Evolutionary conservation across 73 alveolate genomes (phyloP), one percentile per base, ranked within the genome.

Genomic region (Paramecium octaurelia): DNA sequence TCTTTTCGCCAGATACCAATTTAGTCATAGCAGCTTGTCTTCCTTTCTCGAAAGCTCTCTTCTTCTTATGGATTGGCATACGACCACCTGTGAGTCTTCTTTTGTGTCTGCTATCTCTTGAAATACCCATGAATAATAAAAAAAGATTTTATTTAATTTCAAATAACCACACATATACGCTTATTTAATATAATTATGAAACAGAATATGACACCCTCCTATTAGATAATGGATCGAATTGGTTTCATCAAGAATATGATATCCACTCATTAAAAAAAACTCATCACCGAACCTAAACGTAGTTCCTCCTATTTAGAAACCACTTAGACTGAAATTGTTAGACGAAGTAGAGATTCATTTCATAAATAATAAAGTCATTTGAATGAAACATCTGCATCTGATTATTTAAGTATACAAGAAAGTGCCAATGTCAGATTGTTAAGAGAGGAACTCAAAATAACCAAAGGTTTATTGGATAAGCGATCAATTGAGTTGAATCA

Each of bases 81-180:
- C 99, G 97, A n/a, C 99, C 99, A 34, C 99, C 99, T 36, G 99
- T 97, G 86, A 95, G 96, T 96, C 99, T 96, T 88, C 98, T 94
- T 97, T 98, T 98, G 96, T 96, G 99, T 88, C 99, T 95, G 59
- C 99, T 95, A 95, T 97, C 99, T 93, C 99, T 95, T 64, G 98
- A 93, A 91, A 98, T 97, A 87, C 99, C 99, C 99, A 98, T 98
- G 46, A 64, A 64, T 64, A 64, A 31, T 64, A 64, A 64, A 31
- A 27, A 64, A 64, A 64, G 84, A 64, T 64, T 64, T 64, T 64
- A 64, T 64, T 64, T 64, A 64, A 64, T 64, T 64, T 64, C 84
- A 64, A 64, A 64, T 64, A 31, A 64, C 69, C 46, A 64, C 84
- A 31, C 84, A 27, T 64, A 31, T 64, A 64, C 48, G 60, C 60